Conservation (phyloP, 2,329 filamentous ascomycete species). For the Fusarium palustre region DNA sequence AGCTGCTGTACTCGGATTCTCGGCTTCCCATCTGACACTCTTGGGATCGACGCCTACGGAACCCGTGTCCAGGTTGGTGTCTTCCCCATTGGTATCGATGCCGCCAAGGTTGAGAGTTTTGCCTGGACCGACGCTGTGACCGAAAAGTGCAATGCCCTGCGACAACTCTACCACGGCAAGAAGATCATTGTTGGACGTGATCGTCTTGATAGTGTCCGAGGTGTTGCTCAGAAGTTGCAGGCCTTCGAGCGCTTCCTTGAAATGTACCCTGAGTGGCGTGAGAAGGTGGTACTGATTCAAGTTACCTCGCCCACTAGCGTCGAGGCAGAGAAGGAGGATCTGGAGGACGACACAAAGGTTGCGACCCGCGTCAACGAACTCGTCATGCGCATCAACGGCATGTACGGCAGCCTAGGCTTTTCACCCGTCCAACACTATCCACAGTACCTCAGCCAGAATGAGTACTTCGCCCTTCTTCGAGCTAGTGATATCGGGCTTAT, state of each 20-base stretch:
- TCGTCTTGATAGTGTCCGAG: constrained; percentile 90
- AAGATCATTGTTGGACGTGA: constrained; percentile 96
- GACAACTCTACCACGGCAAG: constrained; percentile 84
- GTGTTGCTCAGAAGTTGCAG: constrained; percentile 95
- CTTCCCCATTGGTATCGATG: constrained; percentile 95
- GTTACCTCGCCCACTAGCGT: constrained; percentile 89
- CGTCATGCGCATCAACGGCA: constrained; percentile 90
- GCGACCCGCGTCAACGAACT: constrained; percentile 91
- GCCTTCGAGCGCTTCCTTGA: constrained; percentile 94
- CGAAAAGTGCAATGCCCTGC: constrained; percentile 78
- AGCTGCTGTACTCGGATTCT: constrained; percentile 93
- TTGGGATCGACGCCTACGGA: constrained; percentile 89
- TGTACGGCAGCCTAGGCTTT: constrained; percentile 88
- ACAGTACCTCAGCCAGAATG: constrained; percentile 87
- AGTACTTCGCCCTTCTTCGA: constrained; percentile 94
- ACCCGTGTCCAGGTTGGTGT: constrained; percentile 90
- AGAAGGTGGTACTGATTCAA: constrained; percentile 93
- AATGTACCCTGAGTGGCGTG: constrained; percentile 89
- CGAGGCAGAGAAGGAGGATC: constrained; percentile 80
- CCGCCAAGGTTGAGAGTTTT: constrained; percentile 77
- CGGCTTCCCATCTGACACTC: constrained; percentile 87
- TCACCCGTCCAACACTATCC: constrained; percentile 95
- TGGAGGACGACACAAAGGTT: constrained; percentile 75
- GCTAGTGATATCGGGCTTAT: constrained; percentile 93
- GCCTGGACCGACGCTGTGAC: constrained; percentile 79